Evolutionary conservation across 2,329 filamentous ascomycete genomes (phyloP).

Genomic region (Aspergillus versicolor): DNA sequence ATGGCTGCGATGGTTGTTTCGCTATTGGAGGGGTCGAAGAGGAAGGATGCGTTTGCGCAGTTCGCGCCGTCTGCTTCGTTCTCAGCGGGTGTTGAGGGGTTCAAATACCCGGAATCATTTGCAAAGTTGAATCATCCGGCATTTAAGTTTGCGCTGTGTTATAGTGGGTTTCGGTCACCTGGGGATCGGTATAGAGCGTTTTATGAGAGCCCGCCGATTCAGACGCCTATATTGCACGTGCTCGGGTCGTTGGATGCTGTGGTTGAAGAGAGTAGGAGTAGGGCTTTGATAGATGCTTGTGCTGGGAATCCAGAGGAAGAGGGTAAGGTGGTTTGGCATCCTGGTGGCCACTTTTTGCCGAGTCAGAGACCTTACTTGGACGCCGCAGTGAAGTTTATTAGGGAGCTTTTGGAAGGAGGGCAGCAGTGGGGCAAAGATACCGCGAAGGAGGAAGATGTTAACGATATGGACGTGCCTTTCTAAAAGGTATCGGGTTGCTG

Average conservation of each 20-base stretch:
- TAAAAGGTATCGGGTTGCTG: conserved; percentile 16
- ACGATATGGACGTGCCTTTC: conserved; percentile 70
- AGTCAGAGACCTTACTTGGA: conserved; percentile 77
- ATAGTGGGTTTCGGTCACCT: conserved; percentile 72
- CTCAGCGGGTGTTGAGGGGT: conserved; percentile 21
- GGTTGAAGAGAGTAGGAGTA: conserved; percentile 73
- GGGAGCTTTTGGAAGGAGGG: conserved; percentile 47
- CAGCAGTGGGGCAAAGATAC: conserved; percentile 32
- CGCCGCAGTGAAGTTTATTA: conserved; percentile 72
- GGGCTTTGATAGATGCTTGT: conserved; percentile 66
- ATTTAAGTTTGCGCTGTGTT: conserved; percentile 70
- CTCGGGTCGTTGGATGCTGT: conserved; percentile 83
- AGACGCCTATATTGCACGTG: conserved; percentile 77
- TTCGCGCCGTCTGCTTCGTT: conserved; percentile 21
- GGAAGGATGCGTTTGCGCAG: conserved; percentile 49
- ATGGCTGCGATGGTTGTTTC: conserved; percentile 70
- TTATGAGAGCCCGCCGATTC: conserved; percentile 69
- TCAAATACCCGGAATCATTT: conserved; percentile 55
- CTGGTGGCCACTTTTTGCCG: conserved; percentile 88
- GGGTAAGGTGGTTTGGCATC: conserved; percentile 66
- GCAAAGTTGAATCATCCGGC: conserved; percentile 49
- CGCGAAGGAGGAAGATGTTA: conserved; percentile 55
- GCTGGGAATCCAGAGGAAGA: conserved; percentile 52
- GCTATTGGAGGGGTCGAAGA: conserved; percentile 60
- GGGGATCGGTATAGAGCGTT: conserved; percentile 64